Evolutionary conservation across 192 early-diverging fungal species (phyloP).

Genomic region (Coemansia sp.): DNA sequence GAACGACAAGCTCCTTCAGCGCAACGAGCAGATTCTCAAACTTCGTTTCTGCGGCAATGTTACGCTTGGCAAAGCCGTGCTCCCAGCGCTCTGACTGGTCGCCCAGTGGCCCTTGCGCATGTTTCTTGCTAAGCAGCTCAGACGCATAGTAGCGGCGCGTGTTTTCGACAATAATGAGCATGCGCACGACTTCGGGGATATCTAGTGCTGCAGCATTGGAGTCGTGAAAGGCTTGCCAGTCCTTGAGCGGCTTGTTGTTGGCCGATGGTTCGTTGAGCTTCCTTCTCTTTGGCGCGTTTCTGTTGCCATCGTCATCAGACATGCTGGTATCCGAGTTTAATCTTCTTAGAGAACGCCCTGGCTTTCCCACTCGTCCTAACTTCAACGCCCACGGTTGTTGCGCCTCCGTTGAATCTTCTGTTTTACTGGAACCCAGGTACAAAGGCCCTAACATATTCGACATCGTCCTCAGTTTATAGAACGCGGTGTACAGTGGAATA

Average conservation of each 20-base stretch:
- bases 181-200: slow-evolving; percentile 19
- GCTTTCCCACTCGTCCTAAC: slow-evolving; percentile 19
- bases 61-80: slow-evolving; percentile 47
- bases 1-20: slow-evolving; percentile 43
- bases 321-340: neutral
- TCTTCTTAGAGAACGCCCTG: neutral
- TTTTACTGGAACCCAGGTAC: slow-evolving; percentile 30
- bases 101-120: slow-evolving; percentile 25
- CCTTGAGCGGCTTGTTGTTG: neutral
- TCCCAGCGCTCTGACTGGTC: slow-evolving; percentile 52
- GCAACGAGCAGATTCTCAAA: slow-evolving; percentile 51
- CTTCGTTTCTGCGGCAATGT: slow-evolving; percentile 38
- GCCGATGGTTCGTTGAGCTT: neutral
- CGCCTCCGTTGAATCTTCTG: slow-evolving; percentile 10
- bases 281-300: neutral
- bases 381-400: slow-evolving; percentile 39
- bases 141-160: slow-evolving; percentile 27
- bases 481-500: slow-evolving; percentile 17
- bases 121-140: slow-evolving; percentile 21
- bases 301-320: neutral
- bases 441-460: slow-evolving; percentile 15
- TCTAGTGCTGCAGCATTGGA: slow-evolving; percentile 9
- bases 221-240: neutral
- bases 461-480: slow-evolving; percentile 24
- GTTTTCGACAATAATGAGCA: slow-evolving; percentile 37